Evolutionary conservation across 2,329 filamentous ascomycete genomes (phyloP), one percentile per base, ranked within the genome.

Genomic region (Thelonectria blattea): DNA sequence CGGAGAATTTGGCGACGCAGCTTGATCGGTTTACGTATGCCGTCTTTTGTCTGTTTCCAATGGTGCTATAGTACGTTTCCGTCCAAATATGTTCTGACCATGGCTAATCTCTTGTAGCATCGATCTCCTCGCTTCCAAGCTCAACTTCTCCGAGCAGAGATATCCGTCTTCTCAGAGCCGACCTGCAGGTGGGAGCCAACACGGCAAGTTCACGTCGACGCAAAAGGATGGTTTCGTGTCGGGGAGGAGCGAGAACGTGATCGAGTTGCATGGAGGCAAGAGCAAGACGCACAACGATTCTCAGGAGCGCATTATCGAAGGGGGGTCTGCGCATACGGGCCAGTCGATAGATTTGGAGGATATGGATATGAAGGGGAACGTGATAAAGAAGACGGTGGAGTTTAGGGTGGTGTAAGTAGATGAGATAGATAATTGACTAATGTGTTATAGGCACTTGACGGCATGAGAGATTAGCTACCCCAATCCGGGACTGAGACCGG

Each of bases 11-110:
- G 0, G 73, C 76, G 1, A 73, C 72, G 7, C 76, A 79, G 39
- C 54, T 79, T 2, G 77, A 79, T 24, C 71, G 77, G 0, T 79
- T 79, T 58, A 72, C 73, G 1, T 79, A 79, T 30, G 73, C 77
- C 0, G 17, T 79, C 5, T 76, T 79, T 53, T 79, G 77, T 27
- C 45, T 78, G 0, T 79, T 78, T 39, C 76, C 77, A 0, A 68
- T 77, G 5, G 70, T 79, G n/a, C 65, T 79, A 64, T 76, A 73
- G 76, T 78, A 62, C 64, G 75, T 14, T 15, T 14, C 34, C 34
- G 15, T 12, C 34, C 15, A 8, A 15, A 12, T 15, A 37, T 15
- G 6, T 37, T 2, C 15, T 2, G 69, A 73, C 30, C 8, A 30
- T 30, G 8, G 8, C 27, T 30, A 30, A 30, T 7, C 27, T 9